Evolutionary conservation across 352 stramenopile species (phyloP).

Genomic region (Pythium brachiatum): DNA sequence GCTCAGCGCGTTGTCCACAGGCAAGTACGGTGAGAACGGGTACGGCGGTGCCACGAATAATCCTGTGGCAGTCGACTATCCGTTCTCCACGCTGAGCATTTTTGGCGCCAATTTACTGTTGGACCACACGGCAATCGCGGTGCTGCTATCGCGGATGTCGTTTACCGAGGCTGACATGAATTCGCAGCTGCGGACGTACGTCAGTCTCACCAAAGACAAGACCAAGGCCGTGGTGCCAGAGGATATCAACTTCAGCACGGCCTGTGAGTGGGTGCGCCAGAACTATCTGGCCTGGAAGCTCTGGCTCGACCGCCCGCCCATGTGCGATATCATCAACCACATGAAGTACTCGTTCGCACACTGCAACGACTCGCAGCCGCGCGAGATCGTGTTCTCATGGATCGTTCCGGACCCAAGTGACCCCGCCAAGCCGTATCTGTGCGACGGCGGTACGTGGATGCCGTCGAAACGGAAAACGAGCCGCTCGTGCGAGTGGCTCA

Average conservation of each 20-base stretch:
- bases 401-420: conserved; percentile 19
- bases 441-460: conserved; percentile 28
- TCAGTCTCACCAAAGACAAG: conserved; percentile 10
- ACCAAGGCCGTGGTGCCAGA: background rate
- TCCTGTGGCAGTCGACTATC: conserved; percentile 41
- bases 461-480: conserved; percentile 19
- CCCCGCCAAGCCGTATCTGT: conserved; percentile 19
- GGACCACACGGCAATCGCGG: conserved; percentile 16
- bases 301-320: conserved; percentile 24
- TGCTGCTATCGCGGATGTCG: conserved; percentile 28
- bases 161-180: conserved; percentile 34
- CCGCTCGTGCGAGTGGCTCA: conserved; percentile 36
- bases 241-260: conserved; percentile 30
- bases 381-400: conserved; percentile 35
- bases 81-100: conserved; percentile 26
- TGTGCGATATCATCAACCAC: conserved; percentile 27
- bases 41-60: conserved; percentile 39
- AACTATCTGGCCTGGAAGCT: conserved; percentile 29
- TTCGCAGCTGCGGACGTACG: conserved; percentile 21
- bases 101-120: conserved; percentile 26
- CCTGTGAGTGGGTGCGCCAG: conserved; percentile 32
- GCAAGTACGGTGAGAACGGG: conserved; percentile 39
- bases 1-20: conserved; percentile 13
- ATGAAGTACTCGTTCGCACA: conserved; percentile 25
- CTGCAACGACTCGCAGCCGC: conserved; percentile 31